phyloP scores from a whole-genome alignment of 345 rosid species.

The Sisymbrium irio region DNA sequence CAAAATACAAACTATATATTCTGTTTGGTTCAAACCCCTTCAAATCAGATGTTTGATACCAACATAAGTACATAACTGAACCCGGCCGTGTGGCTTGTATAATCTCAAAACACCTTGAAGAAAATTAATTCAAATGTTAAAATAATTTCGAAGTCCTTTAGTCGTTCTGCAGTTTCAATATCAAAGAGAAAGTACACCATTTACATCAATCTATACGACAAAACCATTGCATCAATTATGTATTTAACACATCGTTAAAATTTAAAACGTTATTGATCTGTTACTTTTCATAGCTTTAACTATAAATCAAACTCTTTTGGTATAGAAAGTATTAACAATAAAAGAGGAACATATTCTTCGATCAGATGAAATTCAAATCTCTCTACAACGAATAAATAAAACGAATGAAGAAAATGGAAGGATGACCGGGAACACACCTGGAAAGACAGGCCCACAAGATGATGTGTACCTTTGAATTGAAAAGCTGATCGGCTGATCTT shows the following conservation, averaged over 20 bases:
- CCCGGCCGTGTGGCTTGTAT: not conserved
- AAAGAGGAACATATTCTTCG: not conserved
- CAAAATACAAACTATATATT: not conserved
- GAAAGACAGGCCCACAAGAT: not conserved
- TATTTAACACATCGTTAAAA: not conserved
- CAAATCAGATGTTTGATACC: not conserved
- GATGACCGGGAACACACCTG: slow-evolving; percentile 23
- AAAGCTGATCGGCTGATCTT: slow-evolving; percentile 2
- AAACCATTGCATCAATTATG: not conserved
- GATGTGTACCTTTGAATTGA: slow-evolving; percentile 18
- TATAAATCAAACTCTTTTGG: not conserved
- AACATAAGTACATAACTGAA: not conserved
- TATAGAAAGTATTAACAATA: not conserved
- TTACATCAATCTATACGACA: not conserved
- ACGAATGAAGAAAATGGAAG: slow-evolving; percentile 19
- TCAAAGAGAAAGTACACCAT: not conserved
- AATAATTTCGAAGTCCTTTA: not conserved
- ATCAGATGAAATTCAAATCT: not conserved
- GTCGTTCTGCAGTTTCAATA: not conserved
- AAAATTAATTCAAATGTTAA: not conserved
- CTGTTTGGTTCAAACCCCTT: not conserved
- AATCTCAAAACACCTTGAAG: not conserved
- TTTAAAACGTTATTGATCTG: not conserved
- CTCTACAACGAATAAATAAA: not conserved
- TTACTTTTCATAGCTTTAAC: not conserved